phyloP scores from a whole-genome alignment of 2,329 filamentous ascomycete genomes.

The Diaporthe citri region DNA sequence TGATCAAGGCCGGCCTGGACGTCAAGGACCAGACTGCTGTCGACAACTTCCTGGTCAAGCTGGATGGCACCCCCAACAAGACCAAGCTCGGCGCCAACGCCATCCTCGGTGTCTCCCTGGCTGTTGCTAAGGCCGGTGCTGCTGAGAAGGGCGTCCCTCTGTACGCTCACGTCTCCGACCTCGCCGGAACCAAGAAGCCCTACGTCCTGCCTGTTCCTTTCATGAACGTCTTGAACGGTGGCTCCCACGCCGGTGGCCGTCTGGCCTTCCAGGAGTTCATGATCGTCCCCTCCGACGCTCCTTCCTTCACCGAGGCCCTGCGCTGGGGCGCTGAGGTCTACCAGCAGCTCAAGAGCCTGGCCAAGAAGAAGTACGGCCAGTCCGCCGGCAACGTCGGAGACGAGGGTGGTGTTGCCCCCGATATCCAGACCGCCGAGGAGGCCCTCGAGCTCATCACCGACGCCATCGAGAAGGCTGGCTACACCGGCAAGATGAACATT shows the following conservation, averaged over 20 bases:
- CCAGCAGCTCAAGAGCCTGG: slow-evolving; percentile 95
- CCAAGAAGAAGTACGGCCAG: slow-evolving; percentile 99
- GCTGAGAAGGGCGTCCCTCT: slow-evolving; percentile 90
- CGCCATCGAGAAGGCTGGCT: slow-evolving; percentile 94
- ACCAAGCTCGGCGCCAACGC: slow-evolving; percentile 89
- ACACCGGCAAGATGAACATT: slow-evolving; percentile 96
- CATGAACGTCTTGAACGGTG: slow-evolving; percentile 93
- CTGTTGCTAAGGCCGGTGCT: slow-evolving; percentile 88
- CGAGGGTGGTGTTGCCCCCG: slow-evolving; percentile 98
- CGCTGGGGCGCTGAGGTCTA: slow-evolving; percentile 98
- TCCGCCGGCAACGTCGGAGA: slow-evolving; percentile 99
- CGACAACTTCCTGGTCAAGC: slow-evolving; percentile 86
- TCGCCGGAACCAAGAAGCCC: slow-evolving; percentile 91
- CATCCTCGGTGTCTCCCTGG: slow-evolving; percentile 87
- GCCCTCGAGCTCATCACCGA: slow-evolving; percentile 93
- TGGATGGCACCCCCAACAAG: slow-evolving; percentile 90
- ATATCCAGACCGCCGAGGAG: slow-evolving; percentile 97
- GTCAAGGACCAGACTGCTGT: slow-evolving; percentile 89
- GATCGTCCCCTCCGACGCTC: slow-evolving; percentile 88
- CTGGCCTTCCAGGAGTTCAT: slow-evolving; percentile 97
- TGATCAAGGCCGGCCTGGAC: slow-evolving; percentile 86
- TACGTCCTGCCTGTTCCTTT: slow-evolving; percentile 92
- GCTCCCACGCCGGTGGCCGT: slow-evolving; percentile 97
- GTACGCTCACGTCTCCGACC: slow-evolving; percentile 88
- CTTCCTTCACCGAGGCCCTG: slow-evolving; percentile 94